These are phyloP conservation scores for Lipomyces yarrowii DNA, from an alignment of 1,139 yeast genomes.

Conservation along the genomic window DNA sequence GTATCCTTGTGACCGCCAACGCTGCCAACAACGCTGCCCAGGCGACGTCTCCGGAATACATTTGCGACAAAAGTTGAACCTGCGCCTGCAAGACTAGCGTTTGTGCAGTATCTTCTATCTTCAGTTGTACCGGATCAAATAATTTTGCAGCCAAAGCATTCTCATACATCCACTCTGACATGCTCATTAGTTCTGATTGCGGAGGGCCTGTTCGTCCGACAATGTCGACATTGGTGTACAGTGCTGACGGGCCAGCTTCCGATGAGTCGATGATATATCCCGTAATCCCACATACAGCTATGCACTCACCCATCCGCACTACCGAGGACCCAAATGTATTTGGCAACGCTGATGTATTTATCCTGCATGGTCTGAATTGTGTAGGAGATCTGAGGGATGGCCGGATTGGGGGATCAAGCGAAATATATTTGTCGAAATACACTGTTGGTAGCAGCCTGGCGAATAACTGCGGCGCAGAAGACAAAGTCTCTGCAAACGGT, in stretches of 20 bases:
- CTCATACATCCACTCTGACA: constrained; percentile 71
- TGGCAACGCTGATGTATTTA: constrained; percentile 43
- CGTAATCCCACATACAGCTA: constrained; percentile 73
- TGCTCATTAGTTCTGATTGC: constrained; percentile 84
- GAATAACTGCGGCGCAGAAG: constrained; percentile 69
- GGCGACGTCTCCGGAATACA: constrained; percentile 78
- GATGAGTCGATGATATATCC: constrained; percentile 57
- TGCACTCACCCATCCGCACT: constrained; percentile 72
- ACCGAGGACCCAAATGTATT: constrained; percentile 71
- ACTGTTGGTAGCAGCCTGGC: constrained; percentile 86
- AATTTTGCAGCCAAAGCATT: constrained; percentile 26
- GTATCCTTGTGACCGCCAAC: constrained; percentile 60
- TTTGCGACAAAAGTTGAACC: constrained; percentile 74
- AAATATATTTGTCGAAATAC: constrained; percentile 75
- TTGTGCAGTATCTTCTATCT: constrained; percentile 49
- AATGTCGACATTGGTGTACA: constrained; percentile 80
- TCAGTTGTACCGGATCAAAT: constrained; percentile 28
- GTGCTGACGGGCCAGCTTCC: constrained; percentile 31
- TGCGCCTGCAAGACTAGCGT: constrained; percentile 71
- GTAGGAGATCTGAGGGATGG: constrained; percentile 57
- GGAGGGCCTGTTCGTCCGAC: constrained; percentile 79
- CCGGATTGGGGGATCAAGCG: constrained; percentile 73
- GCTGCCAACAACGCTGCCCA: constrained; percentile 73
- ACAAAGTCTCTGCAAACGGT: constrained; percentile 23
- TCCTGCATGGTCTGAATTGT: constrained; percentile 66